Evolutionary conservation across 306 rosid species (phyloP).

Genomic region (Cucurbita moschata): DNA sequence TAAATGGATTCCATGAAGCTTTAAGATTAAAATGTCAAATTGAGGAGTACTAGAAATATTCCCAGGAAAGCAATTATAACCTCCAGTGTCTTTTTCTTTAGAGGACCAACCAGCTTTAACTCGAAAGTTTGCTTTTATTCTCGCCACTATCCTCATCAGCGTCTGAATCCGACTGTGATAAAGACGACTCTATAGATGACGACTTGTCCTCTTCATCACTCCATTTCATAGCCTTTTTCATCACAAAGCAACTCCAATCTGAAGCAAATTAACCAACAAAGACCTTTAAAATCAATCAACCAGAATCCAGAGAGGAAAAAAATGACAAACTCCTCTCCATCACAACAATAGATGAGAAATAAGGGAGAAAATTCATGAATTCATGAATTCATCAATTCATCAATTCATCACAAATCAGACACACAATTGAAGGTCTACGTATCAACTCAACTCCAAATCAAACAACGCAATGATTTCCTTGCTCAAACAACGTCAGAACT

Average conservation of each 20-base stretch:
- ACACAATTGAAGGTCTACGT: neutral
- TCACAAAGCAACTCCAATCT: slow-evolving; percentile 8
- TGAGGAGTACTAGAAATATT: neutral
- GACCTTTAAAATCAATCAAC: neutral
- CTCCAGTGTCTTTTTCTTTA: slow-evolving; percentile 5
- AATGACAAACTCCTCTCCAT: neutral
- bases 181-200: slow-evolving; percentile 33
- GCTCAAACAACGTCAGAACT: neutral
- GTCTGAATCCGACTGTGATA: slow-evolving; percentile 36
- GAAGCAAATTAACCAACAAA: neutral
- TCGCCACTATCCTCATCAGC: slow-evolving; percentile 20
- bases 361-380: neutral
- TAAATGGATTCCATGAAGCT: neutral
- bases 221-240: slow-evolving; percentile 83
- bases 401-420: neutral
- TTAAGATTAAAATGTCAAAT: neutral
- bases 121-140: slow-evolving; percentile 16
- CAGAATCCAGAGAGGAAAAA: neutral
- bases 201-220: slow-evolving; percentile 45
- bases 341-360: neutral
- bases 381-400: neutral
- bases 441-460: neutral
- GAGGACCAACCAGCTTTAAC: slow-evolving; percentile 6
- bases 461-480: neutral
- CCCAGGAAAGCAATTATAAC: slow-evolving; percentile 1